Evolutionary conservation across 768 basidiomycete genomes (phyloP).

Genomic region (Suillus subalutaceus): DNA sequence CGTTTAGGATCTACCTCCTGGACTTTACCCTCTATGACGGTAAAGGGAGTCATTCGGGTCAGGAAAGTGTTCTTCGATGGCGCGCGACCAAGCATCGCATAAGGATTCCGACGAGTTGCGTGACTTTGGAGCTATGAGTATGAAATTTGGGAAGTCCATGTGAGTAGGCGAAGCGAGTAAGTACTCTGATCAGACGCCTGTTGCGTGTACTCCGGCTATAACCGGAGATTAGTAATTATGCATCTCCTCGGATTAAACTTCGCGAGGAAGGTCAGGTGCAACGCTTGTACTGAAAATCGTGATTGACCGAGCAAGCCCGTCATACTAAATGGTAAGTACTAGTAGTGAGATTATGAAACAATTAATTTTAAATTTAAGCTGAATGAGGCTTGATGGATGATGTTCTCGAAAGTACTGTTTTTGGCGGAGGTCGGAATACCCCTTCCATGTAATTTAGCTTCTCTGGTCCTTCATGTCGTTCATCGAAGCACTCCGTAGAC

Average conservation of each 20-base stretch:
- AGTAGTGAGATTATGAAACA: neutral
- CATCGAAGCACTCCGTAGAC: slow-evolving; percentile 34
- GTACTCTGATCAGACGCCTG: neutral
- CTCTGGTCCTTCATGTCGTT: slow-evolving; percentile 32
- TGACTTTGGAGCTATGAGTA: neutral
- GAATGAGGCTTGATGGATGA: neutral
- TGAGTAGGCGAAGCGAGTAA: neutral
- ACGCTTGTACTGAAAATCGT: too few species aligned
- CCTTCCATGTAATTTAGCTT: slow-evolving; percentile 11
- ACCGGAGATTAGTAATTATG: neutral
- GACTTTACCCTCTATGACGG: neutral
- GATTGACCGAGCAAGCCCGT: neutral
- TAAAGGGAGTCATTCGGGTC: neutral
- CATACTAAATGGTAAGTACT: too few species aligned
- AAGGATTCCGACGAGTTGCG: neutral
- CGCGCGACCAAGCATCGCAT: neutral
- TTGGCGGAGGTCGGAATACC: neutral
- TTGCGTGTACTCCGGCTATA: neutral
- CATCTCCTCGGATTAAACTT: neutral
- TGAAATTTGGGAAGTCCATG: neutral
- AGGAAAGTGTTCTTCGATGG: neutral
- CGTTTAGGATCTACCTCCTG: neutral
- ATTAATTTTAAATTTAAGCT: neutral
- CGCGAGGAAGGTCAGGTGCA: neutral
- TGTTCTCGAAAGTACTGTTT: too few species aligned